Evolutionary conservation across 2,329 filamentous ascomycete species (phyloP), one percentile per base, ranked within the genome.

Genomic region (Penicillium vulpinum): DNA sequence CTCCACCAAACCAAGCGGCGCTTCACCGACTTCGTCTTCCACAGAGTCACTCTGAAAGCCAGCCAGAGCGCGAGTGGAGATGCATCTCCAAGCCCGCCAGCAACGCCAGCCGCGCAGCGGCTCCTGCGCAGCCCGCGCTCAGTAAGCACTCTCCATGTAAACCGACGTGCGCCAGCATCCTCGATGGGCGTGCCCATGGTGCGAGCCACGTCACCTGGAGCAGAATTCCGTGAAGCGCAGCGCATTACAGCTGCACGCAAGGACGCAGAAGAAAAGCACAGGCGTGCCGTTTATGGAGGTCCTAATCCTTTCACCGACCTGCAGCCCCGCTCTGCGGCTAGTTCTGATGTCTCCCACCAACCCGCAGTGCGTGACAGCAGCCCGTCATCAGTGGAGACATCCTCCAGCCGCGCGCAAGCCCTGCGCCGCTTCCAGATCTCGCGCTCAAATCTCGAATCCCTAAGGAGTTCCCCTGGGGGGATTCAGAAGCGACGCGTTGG

Each of bases 11-110:
- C 70, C n/a, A 80, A 79, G 62, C 73, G 77, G 47, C 75, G 78
- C n/a, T 78, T 78, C 58, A 79, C 77, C 45, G 77, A 80, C 64
- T 80, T 77, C 60, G 72, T 78, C 61, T 80, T 80, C 57, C 74
- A 78, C 54, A 70, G 77, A 44, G 71, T 80, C 44, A 69, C 69
- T 28, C 50, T 64, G 38, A 57, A 65, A 39, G 60, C 67, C 51
- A 63, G 59, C 56, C 60, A 54, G 29, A 60, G 63, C 50, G 60
- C 53, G 35, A 61, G 63, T 53, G 61, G 47, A 26, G 52, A 44
- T 45, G 54, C 54, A 56, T 57, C 58, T 15, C 52, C 66, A 15
- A 59, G 58, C 35, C 43, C 56, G 35, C 57, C 55, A 22, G 44
- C 57, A 39, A 63, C 62, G 2, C 57, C 59, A 51, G 62, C 67